Evolutionary conservation across 1,284 basidiomycete species (phyloP).

Genomic region (Hypsizygus ulmarius): DNA sequence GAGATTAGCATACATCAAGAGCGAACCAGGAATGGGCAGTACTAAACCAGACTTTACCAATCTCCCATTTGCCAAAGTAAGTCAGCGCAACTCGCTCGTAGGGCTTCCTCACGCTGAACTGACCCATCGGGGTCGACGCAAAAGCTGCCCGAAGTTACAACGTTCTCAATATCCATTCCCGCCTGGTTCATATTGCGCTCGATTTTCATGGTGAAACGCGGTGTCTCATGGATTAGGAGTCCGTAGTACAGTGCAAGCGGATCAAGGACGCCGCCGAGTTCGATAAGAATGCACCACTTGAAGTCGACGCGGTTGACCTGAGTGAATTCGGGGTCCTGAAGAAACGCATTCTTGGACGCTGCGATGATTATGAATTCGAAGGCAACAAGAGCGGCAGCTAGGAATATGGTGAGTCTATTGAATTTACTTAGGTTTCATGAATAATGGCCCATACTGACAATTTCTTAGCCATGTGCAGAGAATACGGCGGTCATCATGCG

Average conservation of each 20-base stretch:
- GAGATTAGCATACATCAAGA: slow-evolving; percentile 50
- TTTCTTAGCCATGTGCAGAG: slow-evolving; percentile 68
- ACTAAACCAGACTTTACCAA: slow-evolving; percentile 65
- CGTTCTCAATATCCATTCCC: slow-evolving; percentile 61
- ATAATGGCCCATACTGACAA: slow-evolving; percentile 45
- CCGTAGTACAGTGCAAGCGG: slow-evolving; percentile 73
- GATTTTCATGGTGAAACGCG: slow-evolving; percentile 89
- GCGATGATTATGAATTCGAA: slow-evolving; percentile 64
- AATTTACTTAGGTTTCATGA: background rate
- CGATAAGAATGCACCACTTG: slow-evolving; percentile 71
- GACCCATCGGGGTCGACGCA: slow-evolving; percentile 54
- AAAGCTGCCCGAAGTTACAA: slow-evolving; percentile 55
- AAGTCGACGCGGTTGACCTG: slow-evolving; percentile 51
- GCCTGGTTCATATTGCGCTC: slow-evolving; percentile 81
- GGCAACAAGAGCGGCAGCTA: slow-evolving; percentile 66
- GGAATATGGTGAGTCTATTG: slow-evolving; percentile 20
- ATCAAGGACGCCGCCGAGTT: slow-evolving; percentile 68
- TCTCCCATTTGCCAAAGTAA: slow-evolving; percentile 69
- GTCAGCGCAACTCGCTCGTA: slow-evolving; percentile 63
- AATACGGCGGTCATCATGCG: slow-evolving; percentile 75
- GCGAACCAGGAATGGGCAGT: slow-evolving; percentile 75
- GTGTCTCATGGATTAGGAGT: slow-evolving; percentile 74
- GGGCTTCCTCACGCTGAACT: slow-evolving; percentile 58
- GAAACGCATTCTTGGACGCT: slow-evolving; percentile 66
- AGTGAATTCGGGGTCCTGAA: slow-evolving; percentile 41